Percentiles rank a stretch among this genome's conserved stretches.
phyloP scores from a whole-genome alignment of 805 yeast genomes.

The Starmerella asiatica region DNA sequence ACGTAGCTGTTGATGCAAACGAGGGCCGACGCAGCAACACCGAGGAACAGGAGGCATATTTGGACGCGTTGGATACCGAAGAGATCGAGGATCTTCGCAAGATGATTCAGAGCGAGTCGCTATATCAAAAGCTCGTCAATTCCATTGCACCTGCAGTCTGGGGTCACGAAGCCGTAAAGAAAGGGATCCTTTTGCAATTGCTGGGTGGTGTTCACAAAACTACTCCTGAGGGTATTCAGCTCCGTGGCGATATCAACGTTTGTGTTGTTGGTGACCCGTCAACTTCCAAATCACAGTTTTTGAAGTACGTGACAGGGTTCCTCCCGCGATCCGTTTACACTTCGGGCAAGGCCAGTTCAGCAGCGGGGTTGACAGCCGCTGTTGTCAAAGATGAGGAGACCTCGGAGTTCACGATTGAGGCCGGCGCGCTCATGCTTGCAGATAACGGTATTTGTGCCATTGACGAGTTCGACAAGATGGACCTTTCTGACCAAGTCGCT shows the following conservation, averaged over 20 bases:
- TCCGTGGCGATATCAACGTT: constrained; percentile 92
- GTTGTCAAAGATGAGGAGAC: constrained; percentile 95
- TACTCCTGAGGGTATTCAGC: constrained; percentile 84
- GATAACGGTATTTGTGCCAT: constrained; percentile 98
- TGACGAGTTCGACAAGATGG: constrained; percentile 98
- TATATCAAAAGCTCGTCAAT: constrained; percentile 69
- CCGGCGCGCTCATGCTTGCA: constrained; percentile 96
- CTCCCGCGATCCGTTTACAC: constrained; percentile 93
- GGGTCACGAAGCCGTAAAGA: constrained; percentile 89
- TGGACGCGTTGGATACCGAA: constrained; percentile 61
- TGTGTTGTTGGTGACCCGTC: constrained; percentile 98
- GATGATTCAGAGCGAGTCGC: constrained; percentile 81
- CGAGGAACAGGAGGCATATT: constrained; percentile 66
- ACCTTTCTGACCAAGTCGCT: constrained; percentile 86
- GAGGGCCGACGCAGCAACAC: constrained; percentile 35
- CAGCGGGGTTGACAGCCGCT: constrained; percentile 97
- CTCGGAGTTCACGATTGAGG: constrained; percentile 93
- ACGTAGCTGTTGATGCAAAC: constrained; percentile 27
- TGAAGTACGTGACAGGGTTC: constrained; percentile 82
- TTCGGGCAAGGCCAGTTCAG: constrained; percentile 95
- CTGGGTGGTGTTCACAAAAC: constrained; percentile 91
- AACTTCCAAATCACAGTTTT: constrained; percentile 88
- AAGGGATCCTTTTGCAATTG: constrained; percentile 77
- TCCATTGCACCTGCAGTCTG: constrained; percentile 93
- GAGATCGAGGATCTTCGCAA: constrained; percentile 74